Conservation (phyloP, 495 filamentous ascomycete genomes). For the Aspergillus baeticus region DNA sequence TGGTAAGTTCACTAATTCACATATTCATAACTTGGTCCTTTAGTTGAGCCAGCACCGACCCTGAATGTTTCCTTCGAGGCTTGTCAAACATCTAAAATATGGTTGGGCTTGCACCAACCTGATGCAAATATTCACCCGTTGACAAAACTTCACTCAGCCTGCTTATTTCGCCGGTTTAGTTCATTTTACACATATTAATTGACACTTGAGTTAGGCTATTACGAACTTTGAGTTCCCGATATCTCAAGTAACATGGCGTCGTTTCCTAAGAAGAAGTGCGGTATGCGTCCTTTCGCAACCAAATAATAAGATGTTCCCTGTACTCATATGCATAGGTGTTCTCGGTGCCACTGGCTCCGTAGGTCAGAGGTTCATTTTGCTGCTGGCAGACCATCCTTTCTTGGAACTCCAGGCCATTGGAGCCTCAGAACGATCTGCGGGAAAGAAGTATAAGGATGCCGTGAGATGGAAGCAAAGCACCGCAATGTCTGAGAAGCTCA, state of each 20-base stretch:
- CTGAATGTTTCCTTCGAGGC: neutral
- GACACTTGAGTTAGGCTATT: neutral
- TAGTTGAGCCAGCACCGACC: neutral
- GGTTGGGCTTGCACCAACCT: neutral
- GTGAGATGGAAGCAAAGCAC: constrained; percentile 80
- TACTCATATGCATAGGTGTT: constrained; percentile 37
- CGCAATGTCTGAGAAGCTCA: constrained; percentile 65
- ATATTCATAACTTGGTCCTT: neutral
- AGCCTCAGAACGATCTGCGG: constrained; percentile 74
- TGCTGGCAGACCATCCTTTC: constrained; percentile 76
- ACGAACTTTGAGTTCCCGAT: neutral
- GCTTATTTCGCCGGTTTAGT: too few relatives aligned
- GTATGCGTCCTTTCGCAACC: constrained; percentile 24
- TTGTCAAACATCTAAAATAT: neutral
- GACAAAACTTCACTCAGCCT: too few relatives aligned
- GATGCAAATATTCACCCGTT: neutral
- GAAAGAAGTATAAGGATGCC: constrained; percentile 81
- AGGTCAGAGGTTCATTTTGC: constrained; percentile 81
- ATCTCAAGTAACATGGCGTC: constrained; percentile 33
- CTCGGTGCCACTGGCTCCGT: constrained; percentile 65
- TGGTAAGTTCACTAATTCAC: constrained; percentile 26
- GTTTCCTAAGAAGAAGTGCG: constrained; percentile 48
- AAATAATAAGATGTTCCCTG: constrained; percentile 2
- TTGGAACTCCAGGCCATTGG: constrained; percentile 75
- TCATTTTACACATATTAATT: neutral